These are phyloP conservation scores for Thermothielavioides terrestris DNA, from an alignment of 495 filamentous ascomycete species.

Conservation along the genomic window DNA sequence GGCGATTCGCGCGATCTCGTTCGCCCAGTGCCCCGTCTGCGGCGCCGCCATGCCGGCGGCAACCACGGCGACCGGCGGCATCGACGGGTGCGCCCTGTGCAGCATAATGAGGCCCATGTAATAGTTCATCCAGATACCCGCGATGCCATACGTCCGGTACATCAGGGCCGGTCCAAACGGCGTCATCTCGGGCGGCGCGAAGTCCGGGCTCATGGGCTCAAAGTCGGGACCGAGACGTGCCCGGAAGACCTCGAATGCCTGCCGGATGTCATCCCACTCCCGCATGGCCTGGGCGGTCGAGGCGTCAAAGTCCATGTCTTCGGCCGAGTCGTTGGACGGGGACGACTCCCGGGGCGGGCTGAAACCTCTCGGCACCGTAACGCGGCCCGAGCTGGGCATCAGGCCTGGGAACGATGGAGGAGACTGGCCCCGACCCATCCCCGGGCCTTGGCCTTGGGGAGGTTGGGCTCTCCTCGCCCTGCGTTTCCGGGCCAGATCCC, in stretches of 20 bases:
- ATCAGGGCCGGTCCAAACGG: conserved; percentile 79
- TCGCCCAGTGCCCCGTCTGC: conserved; percentile 59
- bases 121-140: conserved; percentile 75
- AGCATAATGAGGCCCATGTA: conserved; percentile 74
- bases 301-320: conserved; percentile 44
- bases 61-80: conserved; percentile 87
- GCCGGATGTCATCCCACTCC: conserved; percentile 71
- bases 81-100: conserved; percentile 69
- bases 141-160: conserved; percentile 79
- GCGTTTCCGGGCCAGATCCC: conserved; percentile 71
- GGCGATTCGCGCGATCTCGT: conserved; percentile 69
- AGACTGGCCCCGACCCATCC: conserved; percentile 27
- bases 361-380: conserved; percentile 51
- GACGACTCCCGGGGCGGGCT: conserved; percentile 33
- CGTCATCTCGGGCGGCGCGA: conserved; percentile 44
- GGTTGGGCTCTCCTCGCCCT: conserved; percentile 39
- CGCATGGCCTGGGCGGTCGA: conserved; percentile 59
- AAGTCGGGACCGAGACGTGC: conserved; percentile 65
- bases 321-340: conserved; percentile 26
- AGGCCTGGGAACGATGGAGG: conserved; percentile 51
- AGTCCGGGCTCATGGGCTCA: conserved; percentile 66
- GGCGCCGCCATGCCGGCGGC: conserved; percentile 64
- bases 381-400: conserved; percentile 46
- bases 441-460: conserved; percentile 9
- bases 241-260: conserved; percentile 59